Evolutionary conservation across 495 filamentous ascomycete genomes (phyloP).

Genomic region (Mycothermus thermophilus): DNA sequence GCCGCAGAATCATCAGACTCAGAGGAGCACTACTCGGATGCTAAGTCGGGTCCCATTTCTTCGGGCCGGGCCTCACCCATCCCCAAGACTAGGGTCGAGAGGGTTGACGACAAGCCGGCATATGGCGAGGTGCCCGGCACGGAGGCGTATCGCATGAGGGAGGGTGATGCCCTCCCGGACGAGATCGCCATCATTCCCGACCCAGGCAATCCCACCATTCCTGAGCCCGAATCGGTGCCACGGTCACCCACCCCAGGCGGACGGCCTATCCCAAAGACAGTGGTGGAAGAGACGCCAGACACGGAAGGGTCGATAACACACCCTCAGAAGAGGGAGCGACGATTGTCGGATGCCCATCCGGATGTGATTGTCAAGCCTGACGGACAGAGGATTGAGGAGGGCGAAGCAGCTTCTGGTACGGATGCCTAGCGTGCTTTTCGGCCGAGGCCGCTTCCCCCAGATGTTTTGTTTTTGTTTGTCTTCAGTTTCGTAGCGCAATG

Average conservation of each 20-base stretch:
- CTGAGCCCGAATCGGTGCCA: slow-evolving; percentile 9
- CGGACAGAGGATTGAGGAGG: slow-evolving; percentile 17
- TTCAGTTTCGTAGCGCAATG: slow-evolving; percentile 10
- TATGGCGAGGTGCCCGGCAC: slow-evolving; percentile 86
- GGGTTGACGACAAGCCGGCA: slow-evolving; percentile 49
- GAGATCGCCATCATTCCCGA: slow-evolving; percentile 41
- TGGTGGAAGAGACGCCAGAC: slow-evolving; percentile 36
- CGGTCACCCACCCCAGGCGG: slow-evolving; percentile 27
- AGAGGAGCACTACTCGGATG: slow-evolving; percentile 87
- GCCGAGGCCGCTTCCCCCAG: slow-evolving; percentile 4
- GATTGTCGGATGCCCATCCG: slow-evolving; percentile 31
- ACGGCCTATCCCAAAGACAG: slow-evolving; percentile 33
- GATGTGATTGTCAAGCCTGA: slow-evolving; percentile 35
- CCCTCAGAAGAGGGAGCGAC: slow-evolving; percentile 23
- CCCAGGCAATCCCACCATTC: slow-evolving; percentile 12
- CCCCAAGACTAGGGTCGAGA: slow-evolving; percentile 73
- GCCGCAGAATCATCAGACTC: slow-evolving; percentile 51
- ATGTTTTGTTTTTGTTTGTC: slow-evolving; percentile 3
- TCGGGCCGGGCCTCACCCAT: slow-evolving; percentile 47
- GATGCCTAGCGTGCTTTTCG: slow-evolving; percentile 20
- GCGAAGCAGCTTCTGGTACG: slow-evolving; percentile 22
- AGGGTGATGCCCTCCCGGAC: slow-evolving; percentile 76
- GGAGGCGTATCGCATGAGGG: slow-evolving; percentile 55
- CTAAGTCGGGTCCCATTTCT: slow-evolving; percentile 51
- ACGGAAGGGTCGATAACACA: slow-evolving; percentile 27